These are phyloP conservation scores for Chlorella sorokiniana DNA, from an alignment of 139 green algal genomes.

Conservation along the genomic window DNA sequence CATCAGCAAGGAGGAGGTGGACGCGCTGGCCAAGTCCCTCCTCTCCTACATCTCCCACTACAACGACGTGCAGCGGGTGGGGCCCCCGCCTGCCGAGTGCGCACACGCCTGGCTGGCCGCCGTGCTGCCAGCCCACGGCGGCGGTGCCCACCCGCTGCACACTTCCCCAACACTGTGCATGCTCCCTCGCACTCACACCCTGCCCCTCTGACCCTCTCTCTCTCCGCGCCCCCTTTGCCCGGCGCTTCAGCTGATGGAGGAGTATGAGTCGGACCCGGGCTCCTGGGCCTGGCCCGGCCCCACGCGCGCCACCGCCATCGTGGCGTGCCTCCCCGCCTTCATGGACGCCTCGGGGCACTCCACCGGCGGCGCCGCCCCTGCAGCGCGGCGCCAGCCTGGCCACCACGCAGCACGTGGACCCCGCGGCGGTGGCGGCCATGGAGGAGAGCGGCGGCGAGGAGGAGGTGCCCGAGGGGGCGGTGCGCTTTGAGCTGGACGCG, in stretches of 20 bases:
- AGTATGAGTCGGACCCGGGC: constrained; percentile 47
- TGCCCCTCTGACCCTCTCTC: background rate
- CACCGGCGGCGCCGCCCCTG: constrained; percentile 51
- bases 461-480: constrained; percentile 57
- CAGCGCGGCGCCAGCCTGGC: constrained; percentile 63
- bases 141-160: too few species aligned
- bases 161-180: background rate
- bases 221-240: too few species aligned
- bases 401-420: constrained; percentile 79
- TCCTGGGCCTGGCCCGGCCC: constrained; percentile 59
- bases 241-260: constrained; percentile 46
- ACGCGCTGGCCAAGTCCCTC: constrained; percentile 73
- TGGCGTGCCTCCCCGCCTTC: constrained; percentile 92
- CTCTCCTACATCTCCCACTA: constrained; percentile 94
- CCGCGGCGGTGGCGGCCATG: constrained; percentile 30
- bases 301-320: constrained; percentile 80
- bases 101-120: too few species aligned
- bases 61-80: constrained; percentile 58
- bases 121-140: too few species aligned
- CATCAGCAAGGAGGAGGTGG: constrained; percentile 85
- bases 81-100: background rate
- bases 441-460: constrained; percentile 42
- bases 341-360: constrained; percentile 65
- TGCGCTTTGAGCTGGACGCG: constrained; percentile 77
- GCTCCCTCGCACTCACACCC: background rate